These are phyloP conservation scores for Phytopythium litorale DNA, from an alignment of 352 stramenopile genomes.

Conservation along the genomic window DNA sequence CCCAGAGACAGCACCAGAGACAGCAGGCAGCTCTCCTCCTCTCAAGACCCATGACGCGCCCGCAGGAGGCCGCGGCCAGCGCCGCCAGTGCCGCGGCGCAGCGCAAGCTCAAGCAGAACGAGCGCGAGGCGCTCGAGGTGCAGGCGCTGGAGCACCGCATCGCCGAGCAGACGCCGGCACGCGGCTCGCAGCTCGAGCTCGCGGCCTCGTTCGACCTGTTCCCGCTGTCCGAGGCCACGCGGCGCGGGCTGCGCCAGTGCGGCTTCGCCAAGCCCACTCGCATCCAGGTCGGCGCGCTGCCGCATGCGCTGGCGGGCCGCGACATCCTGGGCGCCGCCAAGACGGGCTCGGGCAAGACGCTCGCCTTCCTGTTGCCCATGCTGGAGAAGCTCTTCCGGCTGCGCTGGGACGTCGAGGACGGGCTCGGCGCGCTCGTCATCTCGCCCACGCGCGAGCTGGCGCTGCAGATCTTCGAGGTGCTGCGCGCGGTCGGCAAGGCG, in stretches of 20 bases:
- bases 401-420: slow-evolving; percentile 90
- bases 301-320: slow-evolving; percentile 82
- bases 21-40: no score
- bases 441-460: slow-evolving; percentile 98
- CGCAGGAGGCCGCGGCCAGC: slow-evolving; percentile 12
- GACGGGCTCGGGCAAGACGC: slow-evolving; percentile 94
- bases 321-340: slow-evolving; percentile 92
- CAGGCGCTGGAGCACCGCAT: slow-evolving; percentile 61
- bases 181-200: slow-evolving; percentile 73
- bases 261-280: slow-evolving; percentile 85
- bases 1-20: background rate
- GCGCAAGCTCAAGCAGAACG: slow-evolving; percentile 66
- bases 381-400: slow-evolving; percentile 89
- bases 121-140: slow-evolving; percentile 70
- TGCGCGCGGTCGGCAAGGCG: slow-evolving; percentile 93
- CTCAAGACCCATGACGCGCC: slow-evolving; percentile 1
- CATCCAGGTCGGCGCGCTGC: slow-evolving; percentile 87
- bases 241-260: slow-evolving; percentile 63
- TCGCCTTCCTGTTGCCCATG: slow-evolving; percentile 88
- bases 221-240: slow-evolving; percentile 77
- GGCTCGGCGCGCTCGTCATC: slow-evolving; percentile 95
- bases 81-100: slow-evolving; percentile 16
- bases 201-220: slow-evolving; percentile 82
- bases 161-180: slow-evolving; percentile 62
- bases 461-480: slow-evolving; percentile 99